Evolutionary conservation across 1,139 yeast genomes (phyloP), one percentile per base, ranked within the genome.

Genomic region (Lodderomyces elongisporus): DNA sequence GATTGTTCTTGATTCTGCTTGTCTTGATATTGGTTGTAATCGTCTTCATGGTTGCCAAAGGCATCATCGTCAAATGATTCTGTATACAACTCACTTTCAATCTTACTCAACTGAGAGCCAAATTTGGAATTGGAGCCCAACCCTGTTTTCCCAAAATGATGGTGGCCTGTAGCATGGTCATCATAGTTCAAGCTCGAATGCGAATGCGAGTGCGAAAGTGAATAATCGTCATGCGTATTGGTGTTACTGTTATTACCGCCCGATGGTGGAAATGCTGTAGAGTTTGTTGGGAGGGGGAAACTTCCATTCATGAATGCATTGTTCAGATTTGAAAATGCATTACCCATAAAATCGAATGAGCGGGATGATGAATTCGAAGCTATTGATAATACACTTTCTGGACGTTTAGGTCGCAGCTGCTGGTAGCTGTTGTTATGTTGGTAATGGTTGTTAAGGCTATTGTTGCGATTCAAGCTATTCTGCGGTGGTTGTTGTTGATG

Each of bases 371-470:
- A 62, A 37, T 60, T 65, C 0, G 70, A 63, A 6, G 68, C 52
- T 12, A 64, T 47, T 2, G 72, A 66, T 40, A 66, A 43, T 8
- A 63, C 71, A 40, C 70, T 62, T 41, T 66, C 70, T 0, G 73
- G 72, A 28, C 73, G 49, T 37, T 58, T 59, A 2, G 66, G 65
- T 30, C 65, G 54, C 34, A 47, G 48, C 17, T 53, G 54, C 30
- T 51, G 59, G 37, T 53, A 49, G 28, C 17, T 18, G n/a, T n/a
- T n/a, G n/a, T n/a, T n/a, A n/a, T n/a, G n/a, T n/a, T n/a, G n/a
- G n/a, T n/a, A n/a, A 10, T 18, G 22, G 10, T 18, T 18, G 10
- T 7, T 7, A 10, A 18, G 10, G 10, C 22, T 18, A 10, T 18
- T 18, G n/a, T n/a, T n/a, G n/a, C n/a, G n/a, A n/a, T n/a, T n/a